These are phyloP conservation scores for Coprinopsis marcescibilis DNA, from an alignment of 768 basidiomycete genomes.

Conservation along the genomic window DNA sequence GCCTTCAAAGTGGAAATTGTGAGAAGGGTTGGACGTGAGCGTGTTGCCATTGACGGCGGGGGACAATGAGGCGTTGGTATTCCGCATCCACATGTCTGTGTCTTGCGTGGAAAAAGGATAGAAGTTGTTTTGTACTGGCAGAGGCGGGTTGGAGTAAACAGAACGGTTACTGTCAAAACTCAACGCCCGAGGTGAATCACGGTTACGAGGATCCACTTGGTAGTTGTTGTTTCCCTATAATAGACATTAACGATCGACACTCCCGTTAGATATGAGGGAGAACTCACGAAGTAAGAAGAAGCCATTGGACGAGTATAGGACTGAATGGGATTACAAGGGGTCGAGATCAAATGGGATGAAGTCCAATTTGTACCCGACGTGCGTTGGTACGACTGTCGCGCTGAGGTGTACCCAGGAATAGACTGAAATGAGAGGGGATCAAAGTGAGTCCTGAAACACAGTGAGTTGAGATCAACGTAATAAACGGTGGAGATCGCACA, in stretches of 20 bases:
- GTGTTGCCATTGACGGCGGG: background rate
- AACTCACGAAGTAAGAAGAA: background rate
- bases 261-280: background rate
- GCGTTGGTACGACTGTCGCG: background rate
- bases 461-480: background rate
- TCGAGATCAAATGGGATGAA: background rate
- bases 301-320: background rate
- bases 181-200: background rate
- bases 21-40: background rate
- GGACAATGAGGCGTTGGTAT: background rate
- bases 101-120: background rate
- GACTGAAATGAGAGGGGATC: background rate
- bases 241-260: too few species aligned
- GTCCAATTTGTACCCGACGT: background rate
- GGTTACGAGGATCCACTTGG: background rate
- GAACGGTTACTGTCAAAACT: constrained; percentile 3
- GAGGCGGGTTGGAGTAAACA: background rate
- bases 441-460: background rate
- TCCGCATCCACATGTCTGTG: background rate
- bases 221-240: background rate
- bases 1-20: background rate
- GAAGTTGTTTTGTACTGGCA: background rate
- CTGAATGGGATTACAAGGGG: background rate
- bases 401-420: background rate
- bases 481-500: background rate